These are phyloP conservation scores for Pyrus bretschneideri DNA, from an alignment of 306 rosid genomes.

Conservation along the genomic window DNA sequence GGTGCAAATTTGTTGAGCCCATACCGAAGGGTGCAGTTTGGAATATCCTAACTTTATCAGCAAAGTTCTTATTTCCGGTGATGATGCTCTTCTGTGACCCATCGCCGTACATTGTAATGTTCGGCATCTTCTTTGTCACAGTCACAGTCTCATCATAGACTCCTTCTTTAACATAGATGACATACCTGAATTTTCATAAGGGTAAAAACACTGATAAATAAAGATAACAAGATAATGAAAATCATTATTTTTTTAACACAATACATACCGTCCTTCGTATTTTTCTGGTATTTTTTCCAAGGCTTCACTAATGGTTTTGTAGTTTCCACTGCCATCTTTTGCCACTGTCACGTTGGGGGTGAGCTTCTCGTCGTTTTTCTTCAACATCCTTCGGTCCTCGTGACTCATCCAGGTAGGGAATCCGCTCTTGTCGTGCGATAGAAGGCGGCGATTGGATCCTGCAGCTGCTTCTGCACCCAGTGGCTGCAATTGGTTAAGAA, in stretches of 20 bases:
- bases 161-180: slow-evolving; percentile 71
- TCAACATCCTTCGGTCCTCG: slow-evolving; percentile 54
- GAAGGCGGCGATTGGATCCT: slow-evolving; percentile 27
- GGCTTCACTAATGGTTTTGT: slow-evolving; percentile 60
- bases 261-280: slow-evolving; percentile 50
- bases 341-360: slow-evolving; percentile 74
- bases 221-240: not conserved
- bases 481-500: slow-evolving; percentile 23
- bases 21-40: slow-evolving; percentile 71
- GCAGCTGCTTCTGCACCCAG: not conserved
- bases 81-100: slow-evolving; percentile 81
- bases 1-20: not conserved
- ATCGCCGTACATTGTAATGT: slow-evolving; percentile 79
- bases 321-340: slow-evolving; percentile 61
- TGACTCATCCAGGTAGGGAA: slow-evolving; percentile 52
- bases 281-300: slow-evolving; percentile 44
- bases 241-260: not conserved
- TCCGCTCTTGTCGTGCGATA: slow-evolving; percentile 29
- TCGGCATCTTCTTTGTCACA: slow-evolving; percentile 50
- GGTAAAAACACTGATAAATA: not conserved
- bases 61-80: slow-evolving; percentile 61
- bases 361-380: slow-evolving; percentile 42
- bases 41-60: slow-evolving; percentile 64
- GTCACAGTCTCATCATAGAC: slow-evolving; percentile 54
- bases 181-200: slow-evolving; percentile 43